phyloP scores from a whole-genome alignment of 768 basidiomycete species.

The Agrocybe praecox region DNA sequence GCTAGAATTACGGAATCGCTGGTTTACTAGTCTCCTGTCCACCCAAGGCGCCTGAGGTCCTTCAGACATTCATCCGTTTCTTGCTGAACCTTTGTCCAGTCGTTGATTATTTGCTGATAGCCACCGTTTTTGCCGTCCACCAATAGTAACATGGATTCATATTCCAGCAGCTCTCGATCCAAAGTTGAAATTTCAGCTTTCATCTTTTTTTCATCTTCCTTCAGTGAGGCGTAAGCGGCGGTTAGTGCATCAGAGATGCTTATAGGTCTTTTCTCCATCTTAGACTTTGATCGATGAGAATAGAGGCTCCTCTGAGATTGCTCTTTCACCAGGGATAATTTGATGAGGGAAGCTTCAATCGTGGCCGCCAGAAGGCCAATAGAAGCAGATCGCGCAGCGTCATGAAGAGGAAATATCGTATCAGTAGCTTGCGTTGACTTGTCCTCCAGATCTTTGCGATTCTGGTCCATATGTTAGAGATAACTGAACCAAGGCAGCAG shows the following conservation, averaged over 20 bases:
- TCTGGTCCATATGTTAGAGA: not conserved
- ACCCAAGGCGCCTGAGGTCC: conserved; percentile 52
- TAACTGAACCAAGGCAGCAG: not conserved
- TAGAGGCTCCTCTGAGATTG: conserved; percentile 42
- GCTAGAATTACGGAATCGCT: not conserved
- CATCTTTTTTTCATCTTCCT: conserved; percentile 36
- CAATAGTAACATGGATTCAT: conserved; percentile 40
- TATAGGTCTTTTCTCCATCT: conserved; percentile 9
- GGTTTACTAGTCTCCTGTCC: conserved; percentile 46
- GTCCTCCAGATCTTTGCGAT: conserved; percentile 9
- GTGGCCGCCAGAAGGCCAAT: conserved; percentile 43
- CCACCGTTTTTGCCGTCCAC: conserved; percentile 43
- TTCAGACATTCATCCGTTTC: conserved; percentile 52
- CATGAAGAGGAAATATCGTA: conserved; percentile 20
- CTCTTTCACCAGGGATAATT: conserved; percentile 46
- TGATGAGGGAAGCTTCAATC: conserved; percentile 49
- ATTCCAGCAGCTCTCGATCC: conserved; percentile 42
- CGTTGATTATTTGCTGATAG: conserved; percentile 48
- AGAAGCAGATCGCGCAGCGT: conserved; percentile 32
- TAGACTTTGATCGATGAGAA: conserved; percentile 25
- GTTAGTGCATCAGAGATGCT: conserved; percentile 37
- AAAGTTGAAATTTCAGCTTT: conserved; percentile 36
- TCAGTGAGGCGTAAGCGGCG: conserved; percentile 30
- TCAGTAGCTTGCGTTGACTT: conserved; percentile 13
- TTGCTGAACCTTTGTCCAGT: conserved; percentile 47